phyloP scores from a whole-genome alignment of 1,284 basidiomycete species.

The Marasmius sp. region DNA sequence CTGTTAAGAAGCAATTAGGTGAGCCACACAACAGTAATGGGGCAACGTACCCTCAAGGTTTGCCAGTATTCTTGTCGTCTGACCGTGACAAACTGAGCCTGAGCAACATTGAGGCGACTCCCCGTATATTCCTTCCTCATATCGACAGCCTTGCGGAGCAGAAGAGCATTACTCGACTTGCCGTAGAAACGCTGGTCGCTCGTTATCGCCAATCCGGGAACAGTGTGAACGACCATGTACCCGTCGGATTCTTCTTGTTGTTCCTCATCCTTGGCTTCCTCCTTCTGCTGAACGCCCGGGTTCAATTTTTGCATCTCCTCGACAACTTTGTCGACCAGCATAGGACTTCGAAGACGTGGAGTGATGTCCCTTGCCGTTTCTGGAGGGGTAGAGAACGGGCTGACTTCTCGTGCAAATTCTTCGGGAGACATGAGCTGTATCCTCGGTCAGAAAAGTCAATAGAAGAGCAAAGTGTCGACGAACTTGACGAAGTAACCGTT shows the following conservation, averaged over 20 bases:
- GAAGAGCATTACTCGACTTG: slow-evolving; percentile 3
- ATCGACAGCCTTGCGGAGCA: slow-evolving; percentile 5
- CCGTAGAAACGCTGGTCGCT: slow-evolving; percentile 10
- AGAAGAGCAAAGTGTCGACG: neutral
- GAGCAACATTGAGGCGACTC: neutral
- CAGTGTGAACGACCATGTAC: slow-evolving; percentile 10
- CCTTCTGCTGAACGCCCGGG: no score
- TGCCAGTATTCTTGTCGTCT: slow-evolving; percentile 10
- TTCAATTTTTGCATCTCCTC: neutral
- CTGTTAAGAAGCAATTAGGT: neutral
- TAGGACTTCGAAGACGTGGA: neutral
- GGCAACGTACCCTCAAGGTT: slow-evolving; percentile 8
- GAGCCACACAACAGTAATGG: neutral
- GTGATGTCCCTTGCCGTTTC: neutral
- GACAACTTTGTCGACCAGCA: neutral
- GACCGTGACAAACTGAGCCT: neutral
- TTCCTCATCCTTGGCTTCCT: neutral
- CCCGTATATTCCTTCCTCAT: slow-evolving; percentile 1
- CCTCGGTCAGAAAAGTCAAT: neutral
- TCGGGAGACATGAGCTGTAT: neutral
- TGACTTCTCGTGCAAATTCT: neutral
- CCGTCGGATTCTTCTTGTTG: neutral
- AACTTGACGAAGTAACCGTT: neutral
- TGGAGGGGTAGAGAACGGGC: neutral
- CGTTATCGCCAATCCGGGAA: slow-evolving; percentile 13